Conservation (phyloP, 768 basidiomycete species). For the Pholiota microspora region DNA sequence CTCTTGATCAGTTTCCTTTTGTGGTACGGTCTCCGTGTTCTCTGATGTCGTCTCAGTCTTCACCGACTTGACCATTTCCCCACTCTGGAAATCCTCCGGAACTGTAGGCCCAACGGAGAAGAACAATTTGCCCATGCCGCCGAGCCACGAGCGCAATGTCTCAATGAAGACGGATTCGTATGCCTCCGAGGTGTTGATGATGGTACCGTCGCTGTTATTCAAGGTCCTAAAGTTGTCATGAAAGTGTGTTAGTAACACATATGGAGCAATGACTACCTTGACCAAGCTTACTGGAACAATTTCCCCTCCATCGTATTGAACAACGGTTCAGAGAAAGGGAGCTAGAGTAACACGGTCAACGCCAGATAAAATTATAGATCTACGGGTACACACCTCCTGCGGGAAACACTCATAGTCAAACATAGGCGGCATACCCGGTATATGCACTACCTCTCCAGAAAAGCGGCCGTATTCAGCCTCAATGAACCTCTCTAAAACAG, state of each 20-base stretch:
- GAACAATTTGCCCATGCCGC: not conserved
- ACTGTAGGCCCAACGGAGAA: not conserved
- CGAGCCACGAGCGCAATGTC: constrained; percentile 1
- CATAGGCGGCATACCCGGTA: constrained; percentile 1
- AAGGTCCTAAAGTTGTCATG: not conserved
- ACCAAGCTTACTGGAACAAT: not conserved
- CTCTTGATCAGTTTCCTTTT: too few relatives aligned
- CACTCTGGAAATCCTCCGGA: not conserved
- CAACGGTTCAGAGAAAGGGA: not conserved
- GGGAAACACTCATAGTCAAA: constrained; percentile 1
- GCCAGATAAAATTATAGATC: not conserved
- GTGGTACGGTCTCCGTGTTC: not conserved
- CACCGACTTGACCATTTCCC: not conserved
- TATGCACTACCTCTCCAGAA: not conserved
- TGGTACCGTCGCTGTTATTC: not conserved
- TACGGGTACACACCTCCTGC: not conserved
- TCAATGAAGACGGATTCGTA: constrained; percentile 2
- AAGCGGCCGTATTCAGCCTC: constrained; percentile 2
- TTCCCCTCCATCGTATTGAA: constrained; percentile 4
- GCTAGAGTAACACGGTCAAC: too few relatives aligned
- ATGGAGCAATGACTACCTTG: too few relatives aligned
- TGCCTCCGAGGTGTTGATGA: constrained; percentile 3
- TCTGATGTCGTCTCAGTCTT: not conserved
- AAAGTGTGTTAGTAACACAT: not conserved
- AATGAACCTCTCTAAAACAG: constrained; percentile 1